Base-by-base conservation (phyloP, 2,329 filamentous ascomycete genomes). In the Fusarium humuli region DNA sequence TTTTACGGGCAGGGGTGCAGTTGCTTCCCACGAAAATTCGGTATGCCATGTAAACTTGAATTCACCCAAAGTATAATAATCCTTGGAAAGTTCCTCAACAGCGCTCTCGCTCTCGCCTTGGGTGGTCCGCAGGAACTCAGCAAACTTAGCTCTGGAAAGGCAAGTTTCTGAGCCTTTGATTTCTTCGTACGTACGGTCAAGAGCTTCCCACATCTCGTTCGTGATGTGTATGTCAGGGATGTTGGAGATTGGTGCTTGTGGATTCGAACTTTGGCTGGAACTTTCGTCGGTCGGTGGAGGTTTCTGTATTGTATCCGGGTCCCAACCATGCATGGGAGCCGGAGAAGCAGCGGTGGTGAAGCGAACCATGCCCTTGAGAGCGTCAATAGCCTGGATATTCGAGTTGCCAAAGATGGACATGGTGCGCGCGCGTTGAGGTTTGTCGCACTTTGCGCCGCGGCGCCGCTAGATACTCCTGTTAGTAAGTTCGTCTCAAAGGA, bases 1-100 rank as follows among this genome's bases (percentile, higher is more conserved):
- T 61, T 88, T 84, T 67, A 81, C 75, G 30, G 81, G 78, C 23
- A 81, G 77, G n/a, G 84, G 83, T 69, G 76, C 79, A 22, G 81
- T 72, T 6, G 86, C 85, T 32, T 83, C 78, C 75, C 82, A 82
- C 30, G 80, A 80, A 50, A 82, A 84, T 9, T 77, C 70, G 44
- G 79, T 77, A 70, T 80, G 81, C 84, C 84, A 87, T 22, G 81
- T 76, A 69, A 81, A 84, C 25, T 87, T 79, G 62, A 89, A 89
- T 37, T 87, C 82, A 44, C 83, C 81, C 18, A 83, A 79, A 6
- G 70, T 77, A 74, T 86, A 88, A 4, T 72, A 73, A 6, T 85
- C 80, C 44, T 82, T 79, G 18, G 79, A 72, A 14, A 83, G 73
- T 23, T 56, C 23, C 7, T 75, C 68, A 6, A 80, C 71, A 7